Evolutionary conservation across 116 monocot species (phyloP).

Genomic region (Phalaenopsis hybrid): DNA sequence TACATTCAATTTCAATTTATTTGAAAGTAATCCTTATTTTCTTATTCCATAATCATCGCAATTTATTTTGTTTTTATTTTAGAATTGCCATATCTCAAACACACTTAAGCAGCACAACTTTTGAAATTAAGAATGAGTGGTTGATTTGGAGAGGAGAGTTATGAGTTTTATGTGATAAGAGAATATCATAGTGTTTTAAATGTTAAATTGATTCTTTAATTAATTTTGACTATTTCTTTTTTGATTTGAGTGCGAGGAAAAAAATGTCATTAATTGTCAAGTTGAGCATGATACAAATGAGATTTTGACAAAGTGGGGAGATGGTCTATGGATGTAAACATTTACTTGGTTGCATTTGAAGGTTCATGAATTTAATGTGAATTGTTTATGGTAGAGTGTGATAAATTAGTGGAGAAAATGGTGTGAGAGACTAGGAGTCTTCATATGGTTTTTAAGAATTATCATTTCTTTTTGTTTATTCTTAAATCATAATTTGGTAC

Average conservation of each 20-base stretch:
- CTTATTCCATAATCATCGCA: not conserved
- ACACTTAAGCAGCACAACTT: not conserved
- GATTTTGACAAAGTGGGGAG: not conserved
- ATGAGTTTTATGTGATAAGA: not conserved
- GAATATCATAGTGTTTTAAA: not conserved
- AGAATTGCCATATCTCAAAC: not conserved
- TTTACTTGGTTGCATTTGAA: no score
- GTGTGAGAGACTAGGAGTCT: not conserved
- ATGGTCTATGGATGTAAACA: not conserved
- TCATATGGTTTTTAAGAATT: not conserved
- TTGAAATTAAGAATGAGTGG: not conserved
- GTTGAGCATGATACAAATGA: not conserved
- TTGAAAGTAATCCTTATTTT: not conserved
- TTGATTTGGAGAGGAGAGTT: not conserved
- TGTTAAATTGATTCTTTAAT: not conserved
- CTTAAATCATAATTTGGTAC: not conserved
- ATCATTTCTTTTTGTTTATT: not conserved
- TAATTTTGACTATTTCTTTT: no score
- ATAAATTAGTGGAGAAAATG: not conserved
- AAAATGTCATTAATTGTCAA: not conserved
- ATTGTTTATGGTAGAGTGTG: no score
- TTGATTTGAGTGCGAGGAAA: no score
- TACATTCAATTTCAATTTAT: not conserved
- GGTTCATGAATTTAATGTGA: no score
- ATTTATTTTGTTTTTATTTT: not conserved